phyloP scores from a whole-genome alignment of 768 basidiomycete species.

The Xerocomellus dryophilus region DNA sequence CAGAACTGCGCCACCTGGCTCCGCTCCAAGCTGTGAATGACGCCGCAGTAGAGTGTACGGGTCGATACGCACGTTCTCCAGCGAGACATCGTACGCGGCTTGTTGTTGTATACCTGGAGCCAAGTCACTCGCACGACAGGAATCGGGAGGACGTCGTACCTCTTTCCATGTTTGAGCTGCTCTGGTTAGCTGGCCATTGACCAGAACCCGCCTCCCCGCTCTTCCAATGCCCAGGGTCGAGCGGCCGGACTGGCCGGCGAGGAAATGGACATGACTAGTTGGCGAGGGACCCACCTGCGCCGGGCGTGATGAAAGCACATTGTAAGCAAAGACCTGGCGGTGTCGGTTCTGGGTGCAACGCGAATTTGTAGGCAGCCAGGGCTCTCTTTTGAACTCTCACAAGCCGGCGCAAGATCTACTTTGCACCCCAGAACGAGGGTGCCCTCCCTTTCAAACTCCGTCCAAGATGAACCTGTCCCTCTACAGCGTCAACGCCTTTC shows the following conservation, averaged over 20 bases:
- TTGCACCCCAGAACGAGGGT: conserved; percentile 18
- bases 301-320: conserved; percentile 56
- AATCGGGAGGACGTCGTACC: conserved; percentile 31
- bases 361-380: conserved; percentile 33
- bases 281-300: conserved; percentile 47
- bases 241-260: not conserved
- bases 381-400: conserved; percentile 18
- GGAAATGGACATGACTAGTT: conserved; percentile 1
- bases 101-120: conserved; percentile 49
- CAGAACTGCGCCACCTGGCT: conserved; percentile 10
- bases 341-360: conserved; percentile 44
- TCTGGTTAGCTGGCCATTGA: conserved; percentile 34
- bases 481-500: conserved; percentile 81
- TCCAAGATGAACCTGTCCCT: conserved; percentile 69
- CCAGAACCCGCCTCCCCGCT: conserved; percentile 26
- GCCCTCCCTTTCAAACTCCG: conserved; percentile 22
- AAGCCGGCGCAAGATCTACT: not conserved
- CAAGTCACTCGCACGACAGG: not conserved
- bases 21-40: conserved; percentile 11
- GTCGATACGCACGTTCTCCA: conserved; percentile 38
- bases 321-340: conserved; percentile 32
- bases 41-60: conserved; percentile 3
- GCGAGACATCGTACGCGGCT: conserved; percentile 53
- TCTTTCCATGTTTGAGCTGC: conserved; percentile 46
- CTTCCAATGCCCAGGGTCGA: too few species aligned